Conservation (phyloP, 257 asterid species). For the Scutellaria galericulata region DNA sequence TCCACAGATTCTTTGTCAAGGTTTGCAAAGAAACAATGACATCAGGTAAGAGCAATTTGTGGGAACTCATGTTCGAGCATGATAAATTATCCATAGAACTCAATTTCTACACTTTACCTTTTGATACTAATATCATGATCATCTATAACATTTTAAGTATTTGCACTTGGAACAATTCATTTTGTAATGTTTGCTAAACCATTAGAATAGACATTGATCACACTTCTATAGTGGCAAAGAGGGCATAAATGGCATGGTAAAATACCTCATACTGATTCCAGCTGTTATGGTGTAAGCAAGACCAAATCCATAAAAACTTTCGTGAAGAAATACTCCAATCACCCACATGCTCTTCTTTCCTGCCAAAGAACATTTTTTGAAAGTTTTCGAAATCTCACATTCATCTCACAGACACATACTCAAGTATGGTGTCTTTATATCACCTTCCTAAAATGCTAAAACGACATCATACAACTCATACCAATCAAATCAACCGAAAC, state of each 20-base stretch:
- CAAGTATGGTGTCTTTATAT: neutral
- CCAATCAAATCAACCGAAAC: neutral
- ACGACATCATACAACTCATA: neutral
- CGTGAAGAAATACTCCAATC: constrained; percentile 50
- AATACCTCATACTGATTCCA: constrained; percentile 63
- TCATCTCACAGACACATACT: neutral
- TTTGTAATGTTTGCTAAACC: neutral
- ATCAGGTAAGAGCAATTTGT: constrained; percentile 8
- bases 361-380: constrained; percentile 32
- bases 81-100: neutral
- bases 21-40: neutral
- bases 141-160: neutral
- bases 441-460: neutral
- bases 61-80: constrained; percentile 18
- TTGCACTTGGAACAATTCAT: constrained; percentile 11
- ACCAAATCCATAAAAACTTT: constrained; percentile 58
- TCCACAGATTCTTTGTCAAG: constrained; percentile 9
- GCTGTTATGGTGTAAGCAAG: constrained; percentile 63
- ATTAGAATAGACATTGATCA: neutral
- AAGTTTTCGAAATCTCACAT: neutral
- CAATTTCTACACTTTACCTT: neutral
- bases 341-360: constrained; percentile 61
- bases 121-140: neutral
- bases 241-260: neutral
- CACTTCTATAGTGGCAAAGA: neutral